Conservation (phyloP, 768 basidiomycete species). For the Serendipita indica region DNA sequence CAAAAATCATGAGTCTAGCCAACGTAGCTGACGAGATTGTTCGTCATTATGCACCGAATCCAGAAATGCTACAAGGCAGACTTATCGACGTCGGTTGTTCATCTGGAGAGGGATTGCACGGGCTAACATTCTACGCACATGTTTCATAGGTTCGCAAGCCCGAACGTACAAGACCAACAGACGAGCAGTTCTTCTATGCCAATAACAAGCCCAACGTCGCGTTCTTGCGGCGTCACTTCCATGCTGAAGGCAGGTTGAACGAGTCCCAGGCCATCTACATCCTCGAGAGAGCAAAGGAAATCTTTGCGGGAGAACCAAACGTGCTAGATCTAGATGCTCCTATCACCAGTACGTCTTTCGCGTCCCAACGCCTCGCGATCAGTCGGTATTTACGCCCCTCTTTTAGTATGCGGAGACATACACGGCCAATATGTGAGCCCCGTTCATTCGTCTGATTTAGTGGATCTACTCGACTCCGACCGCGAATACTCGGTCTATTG, state of each 20-base stretch:
- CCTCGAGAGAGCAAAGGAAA: constrained; percentile 3
- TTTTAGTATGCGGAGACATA: constrained; percentile 32
- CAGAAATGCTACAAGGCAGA: neutral
- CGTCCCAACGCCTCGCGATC: neutral
- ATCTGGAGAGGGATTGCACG: neutral
- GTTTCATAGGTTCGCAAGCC: neutral
- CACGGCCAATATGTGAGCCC: constrained; percentile 31
- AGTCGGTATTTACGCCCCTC: neutral
- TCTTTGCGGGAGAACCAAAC: constrained; percentile 29
- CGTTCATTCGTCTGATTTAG: neutral
- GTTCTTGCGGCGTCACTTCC: constrained; percentile 34
- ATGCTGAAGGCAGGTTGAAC: constrained; percentile 22
- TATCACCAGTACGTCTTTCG: constrained; percentile 25
- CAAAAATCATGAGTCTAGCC: neutral
- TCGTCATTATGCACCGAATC: constrained; percentile 7
- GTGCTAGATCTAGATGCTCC: constrained; percentile 32
- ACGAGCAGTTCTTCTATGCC: constrained; percentile 29
- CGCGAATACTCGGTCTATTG: neutral
- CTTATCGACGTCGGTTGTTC: neutral
- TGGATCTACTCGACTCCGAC: neutral
- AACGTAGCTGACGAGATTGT: constrained; percentile 5
- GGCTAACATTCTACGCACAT: neutral
- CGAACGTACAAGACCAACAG: constrained; percentile 24
- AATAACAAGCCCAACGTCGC: constrained; percentile 29
- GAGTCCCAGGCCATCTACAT: constrained; percentile 8